Evolutionary conservation across 148 eudicot genomes (phyloP), one percentile per base, ranked within the genome.

Genomic region (Gaultheria prostrata): DNA sequence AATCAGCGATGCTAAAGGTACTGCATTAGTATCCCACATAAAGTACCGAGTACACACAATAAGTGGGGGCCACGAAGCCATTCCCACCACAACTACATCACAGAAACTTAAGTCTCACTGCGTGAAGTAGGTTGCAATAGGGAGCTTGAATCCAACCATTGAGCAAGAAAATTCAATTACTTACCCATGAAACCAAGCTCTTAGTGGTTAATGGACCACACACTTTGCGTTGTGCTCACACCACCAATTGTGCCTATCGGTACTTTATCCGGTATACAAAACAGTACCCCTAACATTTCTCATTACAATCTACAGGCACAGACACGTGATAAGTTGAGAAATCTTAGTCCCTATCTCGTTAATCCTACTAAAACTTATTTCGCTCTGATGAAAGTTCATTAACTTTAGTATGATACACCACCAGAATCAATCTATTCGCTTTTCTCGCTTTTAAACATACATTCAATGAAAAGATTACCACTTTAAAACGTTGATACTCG

Each of bases 211-310:
- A 30, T 24, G 14, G 70, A 63, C 70, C 70, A 24, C 26, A 24
- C 26, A 3, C 30, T 24, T 63, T 24, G 30, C 10, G 14, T 10
- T 63, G 28, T 3, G 70, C 30, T 63, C 70, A 63, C 70, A 24
- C 65, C 30, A 63, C 32, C 35, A 67, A 67, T 63, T 67, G 72
- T 30, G 72, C 4, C 39, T 67, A 12, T 67, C 35, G 72, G 35
- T 67, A 67, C 35, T 67, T 67, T 67, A 67, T 67, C 72, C 35
- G 39, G 72, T 67, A 67, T 67, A 67, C 72, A 67, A 67, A 67
- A 67, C 39, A 67, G 72, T 67, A 67, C 35, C 72, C 39, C 39
- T 30, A 67, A 67, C 72, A 67, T 67, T 11, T 30, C 72, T 67
- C 72, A 28, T 67, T 2, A 67, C 72, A 67, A 30, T 67, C 18